A percentile compares a stretch with the other conserved stretches of the same genome.
These are phyloP conservation scores for Coemansia sp. DNA, from an alignment of 192 early-diverging fungal genomes.

Conservation along the genomic window DNA sequence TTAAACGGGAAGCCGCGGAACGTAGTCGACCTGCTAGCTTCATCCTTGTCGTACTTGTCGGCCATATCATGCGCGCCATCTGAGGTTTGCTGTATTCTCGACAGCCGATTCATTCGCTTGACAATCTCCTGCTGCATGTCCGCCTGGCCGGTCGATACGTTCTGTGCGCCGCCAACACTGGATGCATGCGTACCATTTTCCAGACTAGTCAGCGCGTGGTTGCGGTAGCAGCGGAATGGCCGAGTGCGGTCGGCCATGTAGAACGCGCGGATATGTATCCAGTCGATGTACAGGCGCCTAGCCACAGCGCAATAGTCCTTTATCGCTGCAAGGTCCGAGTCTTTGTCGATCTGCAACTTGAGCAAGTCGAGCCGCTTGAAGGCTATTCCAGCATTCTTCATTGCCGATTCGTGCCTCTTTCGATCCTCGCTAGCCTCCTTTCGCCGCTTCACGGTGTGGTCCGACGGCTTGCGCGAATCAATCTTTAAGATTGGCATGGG, in stretches of 20 bases:
- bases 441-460: conserved; percentile 13
- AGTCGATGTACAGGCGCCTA: conserved; percentile 34
- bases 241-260: conserved; percentile 17
- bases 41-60: conserved; percentile 2
- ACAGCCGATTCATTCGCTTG: conserved; percentile 32
- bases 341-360: conserved; percentile 10
- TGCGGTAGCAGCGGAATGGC: conserved; percentile 48
- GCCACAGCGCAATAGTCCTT: conserved; percentile 39
- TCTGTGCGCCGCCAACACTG: conserved; percentile 10
- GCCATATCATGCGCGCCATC: neutral
- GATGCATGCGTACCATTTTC: conserved; percentile 19
- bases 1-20: conserved; percentile 47
- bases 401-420: conserved; percentile 26
- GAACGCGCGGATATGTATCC: conserved; percentile 39
- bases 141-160: conserved; percentile 12
- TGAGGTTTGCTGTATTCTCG: conserved; percentile 11
- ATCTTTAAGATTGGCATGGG: conserved; percentile 10
- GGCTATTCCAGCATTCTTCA: conserved; percentile 37
- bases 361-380: conserved; percentile 44
- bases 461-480: conserved; percentile 24
- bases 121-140: conserved; percentile 36
- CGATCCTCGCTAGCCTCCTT: conserved; percentile 31
- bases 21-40: conserved; percentile 21
- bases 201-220: conserved; percentile 10
- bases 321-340: neutral